Evolutionary conservation across 2,329 filamentous ascomycete species (phyloP), one percentile per base, ranked within the genome.

Genomic region (Xylariomycetidae sp.): DNA sequence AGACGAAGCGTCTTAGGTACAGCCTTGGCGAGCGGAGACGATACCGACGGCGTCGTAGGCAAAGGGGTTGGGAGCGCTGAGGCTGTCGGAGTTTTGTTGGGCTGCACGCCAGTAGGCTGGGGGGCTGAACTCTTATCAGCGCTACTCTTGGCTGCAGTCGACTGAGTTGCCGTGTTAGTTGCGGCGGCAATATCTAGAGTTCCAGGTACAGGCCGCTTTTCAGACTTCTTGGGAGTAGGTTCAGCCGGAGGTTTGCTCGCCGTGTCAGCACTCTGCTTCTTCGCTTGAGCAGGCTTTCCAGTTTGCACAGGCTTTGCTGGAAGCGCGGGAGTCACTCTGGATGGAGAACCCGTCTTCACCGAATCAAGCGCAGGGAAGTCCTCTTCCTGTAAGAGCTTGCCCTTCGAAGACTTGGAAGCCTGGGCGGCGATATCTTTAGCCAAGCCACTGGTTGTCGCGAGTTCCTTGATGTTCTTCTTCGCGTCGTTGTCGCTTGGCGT

Each of bases 1-100:
- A 88, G 68, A n/a, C 82, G 72, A 22, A 88, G 57, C 2, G 80
- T 85, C 51, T 82, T 81, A 1, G 80, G 74, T 1, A 63, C 71
- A 4, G 65, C 60, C 30, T 72, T 67, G 12, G 65, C 52, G 4
- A 67, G 47, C 1, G 74, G 75, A 12, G 77, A 73, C 25, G 71
- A 70, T 2, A 70, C 61, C 5, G 69, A 71, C 19, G 70, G 61
- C 13, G 63, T 59, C 8, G 53, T 57, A 4, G 56, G 52, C 0
- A 67, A 61, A 13, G 72, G 53, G 30, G 75, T 64, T 19, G 74
- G 70, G 37, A 76, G 72, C 1, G 64, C 63, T 12, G 65, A 57
- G 15, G 59, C 48, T 14, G 47, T 45, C 17, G 56, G 59, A 3
- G 56, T 45, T 18, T 51, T 53, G 6, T 57, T 44, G 29, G 59